Base-by-base conservation (phyloP, 495 filamentous ascomycete species). In the Astrothelium subdiscretum region DNA sequence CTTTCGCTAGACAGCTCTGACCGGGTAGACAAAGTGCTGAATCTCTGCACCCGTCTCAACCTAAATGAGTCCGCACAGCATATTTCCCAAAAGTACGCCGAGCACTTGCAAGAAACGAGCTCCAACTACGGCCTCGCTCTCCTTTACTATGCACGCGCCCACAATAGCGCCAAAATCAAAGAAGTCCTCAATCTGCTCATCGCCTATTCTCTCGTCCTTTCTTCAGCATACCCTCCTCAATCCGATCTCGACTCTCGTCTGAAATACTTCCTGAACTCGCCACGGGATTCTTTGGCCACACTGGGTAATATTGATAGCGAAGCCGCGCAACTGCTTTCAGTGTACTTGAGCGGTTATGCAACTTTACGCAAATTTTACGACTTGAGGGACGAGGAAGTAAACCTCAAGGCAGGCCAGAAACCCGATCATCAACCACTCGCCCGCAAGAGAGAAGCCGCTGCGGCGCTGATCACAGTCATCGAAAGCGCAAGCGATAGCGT, bases 271-370 rank as follows among this genome's bases (percentile, higher is more conserved):
- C 80, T 94, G 54, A 79, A 77, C 48, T 81, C 85, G 44, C 87
- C 89, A 11, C 85, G 84, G 68, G 66, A 78, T 12, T 83, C 85
- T 12, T 78, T 95, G 31, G 80, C 83, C 32, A 72, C 80, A 18
- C 80, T 89, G 57, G 85, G 87, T 0, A 75, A 78, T 31, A 73
- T 81, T 20, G 90, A 95, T 70, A 75, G 82, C 38, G 87, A 90
- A 66, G 91, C 89, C 11, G 91, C 91, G 26, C 79, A 84, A 61
- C 83, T 94, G 11, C 78, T 97, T 1, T 87, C 89, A 57, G 86
- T 83, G 63, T 85, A 90, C 69, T 81, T 95, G n/a, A 91, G 87
- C 70, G 92, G 92, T 35, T 97, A 96, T 67, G 92, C 90, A 35
- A 91, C 87, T 0, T 77, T 97, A 5, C 84, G 91, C 18, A 85